A percentile compares a stretch with the other conserved stretches of the same genome.
phyloP scores from a whole-genome alignment of 129 eudicot genomes.

The Flaveria ramosissima region DNA sequence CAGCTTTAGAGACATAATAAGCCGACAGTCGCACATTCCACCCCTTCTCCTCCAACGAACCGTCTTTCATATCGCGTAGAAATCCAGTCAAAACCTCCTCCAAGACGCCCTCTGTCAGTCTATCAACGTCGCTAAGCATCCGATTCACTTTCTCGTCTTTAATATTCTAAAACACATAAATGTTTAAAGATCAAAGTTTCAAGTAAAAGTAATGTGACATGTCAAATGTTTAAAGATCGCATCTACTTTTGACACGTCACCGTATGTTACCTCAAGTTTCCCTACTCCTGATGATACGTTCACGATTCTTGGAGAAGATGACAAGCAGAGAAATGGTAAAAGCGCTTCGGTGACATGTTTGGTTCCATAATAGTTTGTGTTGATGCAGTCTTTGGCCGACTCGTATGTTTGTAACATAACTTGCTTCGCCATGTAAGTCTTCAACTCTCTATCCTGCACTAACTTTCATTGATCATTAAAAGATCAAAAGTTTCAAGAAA shows the following conservation, averaged over 20 bases:
- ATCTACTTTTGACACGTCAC: not conserved
- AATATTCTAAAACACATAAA: conserved; percentile 23
- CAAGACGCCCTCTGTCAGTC: conserved; percentile 18
- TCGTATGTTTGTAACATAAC: conserved; percentile 24
- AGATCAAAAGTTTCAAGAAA: not conserved
- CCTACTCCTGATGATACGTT: conserved; percentile 26
- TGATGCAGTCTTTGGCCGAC: conserved; percentile 21
- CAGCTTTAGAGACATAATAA: conserved; percentile 23
- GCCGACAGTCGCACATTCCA: conserved; percentile 9
- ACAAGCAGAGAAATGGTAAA: conserved; percentile 18
- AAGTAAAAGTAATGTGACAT: not conserved
- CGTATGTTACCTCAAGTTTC: conserved; percentile 22
- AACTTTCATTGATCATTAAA: not conserved
- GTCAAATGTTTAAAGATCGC: not conserved
- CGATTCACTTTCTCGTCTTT: conserved; percentile 16
- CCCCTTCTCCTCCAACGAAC: conserved; percentile 8
- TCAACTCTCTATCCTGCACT: not conserved
- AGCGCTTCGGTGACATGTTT: conserved; percentile 31
- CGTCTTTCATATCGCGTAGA: conserved; percentile 17
- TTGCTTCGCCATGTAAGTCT: conserved; percentile 2
- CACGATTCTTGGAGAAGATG: conserved; percentile 23
- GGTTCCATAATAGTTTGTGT: conserved; percentile 30
- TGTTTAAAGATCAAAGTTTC: too few species aligned
- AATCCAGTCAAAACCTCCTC: conserved; percentile 20
- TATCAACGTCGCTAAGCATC: conserved; percentile 13